Evolutionary conservation across 202 grass and related monocot genomes (phyloP).

Genomic region (Elaeis oleifera): DNA sequence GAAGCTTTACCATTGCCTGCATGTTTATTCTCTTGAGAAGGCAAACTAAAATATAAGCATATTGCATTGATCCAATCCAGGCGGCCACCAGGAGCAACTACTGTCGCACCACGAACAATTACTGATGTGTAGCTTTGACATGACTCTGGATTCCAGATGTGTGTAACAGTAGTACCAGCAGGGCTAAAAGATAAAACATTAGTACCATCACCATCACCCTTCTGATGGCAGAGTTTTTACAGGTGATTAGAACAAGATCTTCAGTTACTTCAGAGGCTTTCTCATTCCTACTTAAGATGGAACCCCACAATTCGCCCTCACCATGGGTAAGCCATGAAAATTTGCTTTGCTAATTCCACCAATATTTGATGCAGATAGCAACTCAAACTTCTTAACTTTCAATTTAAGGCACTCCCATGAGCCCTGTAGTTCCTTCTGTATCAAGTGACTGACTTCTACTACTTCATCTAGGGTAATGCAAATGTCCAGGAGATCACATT

Average conservation of each 20-base stretch:
- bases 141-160: conserved; percentile 61
- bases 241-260: conserved; percentile 66
- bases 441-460: conserved; percentile 56
- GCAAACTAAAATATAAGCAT: conserved; percentile 54
- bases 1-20: conserved; percentile 29
- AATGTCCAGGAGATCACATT: conserved; percentile 67
- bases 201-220: conserved; percentile 82
- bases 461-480: conserved; percentile 54
- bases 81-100: conserved; percentile 84
- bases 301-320: conserved; percentile 79
- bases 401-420: conserved; percentile 65
- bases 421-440: conserved; percentile 81
- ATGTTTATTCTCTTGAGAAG: conserved; percentile 33
- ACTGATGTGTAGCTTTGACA: conserved; percentile 67
- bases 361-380: conserved; percentile 68
- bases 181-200: conserved; percentile 64
- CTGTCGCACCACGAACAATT: conserved; percentile 56
- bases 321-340: conserved; percentile 71
- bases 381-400: conserved; percentile 57
- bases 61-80: conserved; percentile 87
- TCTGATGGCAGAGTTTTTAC: conserved; percentile 55
- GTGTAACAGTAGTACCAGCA: conserved; percentile 67
- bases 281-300: conserved; percentile 34
- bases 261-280: conserved; percentile 36
- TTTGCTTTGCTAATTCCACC: conserved; percentile 52